phyloP scores from a whole-genome alignment of 768 basidiomycete genomes.

The Infundibulicybe gibba region DNA sequence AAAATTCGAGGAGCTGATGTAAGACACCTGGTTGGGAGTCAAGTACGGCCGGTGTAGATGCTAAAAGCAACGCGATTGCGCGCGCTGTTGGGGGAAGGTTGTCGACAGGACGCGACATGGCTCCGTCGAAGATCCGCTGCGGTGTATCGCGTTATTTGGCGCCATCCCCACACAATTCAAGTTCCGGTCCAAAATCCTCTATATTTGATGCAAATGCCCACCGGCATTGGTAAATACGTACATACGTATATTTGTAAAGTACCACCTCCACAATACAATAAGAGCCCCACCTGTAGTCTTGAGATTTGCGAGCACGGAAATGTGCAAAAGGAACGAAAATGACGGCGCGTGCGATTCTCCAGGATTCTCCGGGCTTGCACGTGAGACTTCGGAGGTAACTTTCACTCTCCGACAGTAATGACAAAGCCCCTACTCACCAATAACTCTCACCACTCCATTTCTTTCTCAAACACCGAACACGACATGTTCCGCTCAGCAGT shows the following conservation, averaged over 20 bases:
- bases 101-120: constrained; percentile 51
- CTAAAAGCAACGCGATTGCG: constrained; percentile 78
- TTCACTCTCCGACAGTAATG: neutral
- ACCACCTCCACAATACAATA: too few species aligned
- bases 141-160: neutral
- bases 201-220: too few species aligned
- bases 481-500: constrained; percentile 71
- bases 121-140: constrained; percentile 6
- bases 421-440: constrained; percentile 12
- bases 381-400: too few species aligned
- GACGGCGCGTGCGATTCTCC: too few species aligned
- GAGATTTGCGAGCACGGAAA: too few species aligned
- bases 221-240: too few species aligned
- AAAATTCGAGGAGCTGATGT: constrained; percentile 84
- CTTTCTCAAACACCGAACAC: constrained; percentile 25
- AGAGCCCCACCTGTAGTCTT: too few species aligned
- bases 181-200: neutral
- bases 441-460: constrained; percentile 4
- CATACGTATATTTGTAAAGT: too few species aligned
- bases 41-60: constrained; percentile 79
- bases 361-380: too few species aligned
- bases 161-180: neutral
- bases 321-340: too few species aligned
- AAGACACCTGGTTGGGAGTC: constrained; percentile 85
- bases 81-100: constrained; percentile 83